Evolutionary conservation across 2,329 filamentous ascomycete species (phyloP), one percentile per base, ranked within the genome.

Genomic region (Diplodia corticola): DNA sequence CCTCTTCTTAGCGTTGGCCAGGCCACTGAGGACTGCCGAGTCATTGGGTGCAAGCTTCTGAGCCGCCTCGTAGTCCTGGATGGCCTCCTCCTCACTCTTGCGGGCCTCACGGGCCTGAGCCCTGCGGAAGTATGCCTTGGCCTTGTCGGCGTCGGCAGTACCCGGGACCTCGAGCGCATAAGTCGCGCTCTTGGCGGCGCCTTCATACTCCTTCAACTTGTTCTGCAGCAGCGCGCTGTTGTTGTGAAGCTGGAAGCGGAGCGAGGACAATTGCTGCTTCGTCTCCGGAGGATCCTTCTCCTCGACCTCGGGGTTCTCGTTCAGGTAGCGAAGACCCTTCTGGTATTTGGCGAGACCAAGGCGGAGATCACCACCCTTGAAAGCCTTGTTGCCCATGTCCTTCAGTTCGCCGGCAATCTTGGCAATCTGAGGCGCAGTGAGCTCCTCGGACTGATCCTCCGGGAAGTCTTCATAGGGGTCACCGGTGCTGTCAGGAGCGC

Each of bases 381-480:
- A 97, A 1, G 93, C 93, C 72, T 88, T 88, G 83, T 96, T 98
- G 72, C 95, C 95, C 75, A 90, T 95, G 40, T 91, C 91, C 82
- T 99, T 99, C 79, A 96, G 88, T 70, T 91, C 91, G 5, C 85
- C 83, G 2, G 91, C 93, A 68, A 98, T 93, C 79, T 91, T 87
- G 76, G 92, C 85, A 69, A 93, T 86, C 68, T 90, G 85, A 20
- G 83, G 76, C 15, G 90, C 90, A 59, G 87, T 85, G 69, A 93
- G 85, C 64, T 88, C 83, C 64, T 87, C 80, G 55, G 85, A 82
- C 55, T 89, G 87, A 80, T 99, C 95, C 76, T 97, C 93, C 37
- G 95, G 95, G 80, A 91, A 98, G 77, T 98, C 95, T 81, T 98
- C 94, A 80, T 96, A 97, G 5, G 88, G 86, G 81, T 99, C 95